These are phyloP conservation scores for Jackrogersella multiformis DNA, from an alignment of 495 filamentous ascomycete species.

Conservation along the genomic window DNA sequence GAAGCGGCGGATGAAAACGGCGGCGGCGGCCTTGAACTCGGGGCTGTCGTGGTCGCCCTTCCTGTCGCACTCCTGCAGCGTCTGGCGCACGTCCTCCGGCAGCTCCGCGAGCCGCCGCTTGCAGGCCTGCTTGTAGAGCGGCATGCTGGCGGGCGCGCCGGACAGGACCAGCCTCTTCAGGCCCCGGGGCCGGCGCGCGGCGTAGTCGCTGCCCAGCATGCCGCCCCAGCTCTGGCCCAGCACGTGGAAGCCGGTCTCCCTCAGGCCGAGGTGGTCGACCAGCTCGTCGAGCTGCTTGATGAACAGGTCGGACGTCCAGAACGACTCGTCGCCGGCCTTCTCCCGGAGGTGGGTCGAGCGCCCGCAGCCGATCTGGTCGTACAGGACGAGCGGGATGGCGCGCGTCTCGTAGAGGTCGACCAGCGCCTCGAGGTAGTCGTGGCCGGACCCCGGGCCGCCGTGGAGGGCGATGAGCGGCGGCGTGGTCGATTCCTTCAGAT, in stretches of 20 bases:
- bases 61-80: slow-evolving; percentile 15
- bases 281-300: slow-evolving; percentile 60
- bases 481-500: neutral
- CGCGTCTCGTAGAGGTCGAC: slow-evolving; percentile 39
- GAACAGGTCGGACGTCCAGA: slow-evolving; percentile 62
- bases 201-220: slow-evolving; percentile 54
- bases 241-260: slow-evolving; percentile 49
- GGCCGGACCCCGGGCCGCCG: slow-evolving; percentile 58
- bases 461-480: slow-evolving; percentile 44
- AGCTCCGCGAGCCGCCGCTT: slow-evolving; percentile 18
- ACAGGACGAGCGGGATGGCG: slow-evolving; percentile 57
- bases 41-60: slow-evolving; percentile 21
- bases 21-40: slow-evolving; percentile 29
- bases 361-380: slow-evolving; percentile 64
- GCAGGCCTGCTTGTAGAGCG: slow-evolving; percentile 22
- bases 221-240: slow-evolving; percentile 64
- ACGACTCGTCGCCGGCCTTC: slow-evolving; percentile 49
- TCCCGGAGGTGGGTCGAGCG: slow-evolving; percentile 55
- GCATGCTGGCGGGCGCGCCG: slow-evolving; percentile 38
- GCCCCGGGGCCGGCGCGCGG: slow-evolving; percentile 33
- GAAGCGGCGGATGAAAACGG: slow-evolving; percentile 22
- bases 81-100: slow-evolving; percentile 12
- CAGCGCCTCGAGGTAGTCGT: slow-evolving; percentile 54
- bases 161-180: slow-evolving; percentile 32
- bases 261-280: slow-evolving; percentile 50